Base-by-base conservation (phyloP, 345 rosid species). In the Pugionium dolabratum region DNA sequence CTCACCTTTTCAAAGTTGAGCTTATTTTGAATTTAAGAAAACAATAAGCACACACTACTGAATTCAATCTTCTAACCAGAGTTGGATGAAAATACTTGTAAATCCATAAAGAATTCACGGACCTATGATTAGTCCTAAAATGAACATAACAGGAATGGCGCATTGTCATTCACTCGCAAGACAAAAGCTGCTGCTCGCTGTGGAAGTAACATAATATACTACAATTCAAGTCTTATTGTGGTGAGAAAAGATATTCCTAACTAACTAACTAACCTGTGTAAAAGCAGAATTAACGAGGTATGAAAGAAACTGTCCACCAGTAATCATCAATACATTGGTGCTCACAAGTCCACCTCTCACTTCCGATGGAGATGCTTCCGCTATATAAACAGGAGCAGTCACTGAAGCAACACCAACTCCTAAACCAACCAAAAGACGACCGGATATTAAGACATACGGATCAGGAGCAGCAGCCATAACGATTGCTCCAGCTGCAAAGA, bases 351-450 rank as follows among this genome's bases (percentile, higher is more conserved):
- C 95, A 74, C 99, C 99, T 78, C 99, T 84, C 29, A 90, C 80
- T 88, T 94, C 99, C 3, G 99, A 87, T 1, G 99, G 99, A 5
- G 99, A 81, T 41, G 97, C 95, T 80, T 94, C 99, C 0, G 99
- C 99, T 55, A 94, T 94, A 64, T 94, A 94, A 63, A 94, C 95
- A 5, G 97, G 99, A 8, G 99, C 99, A 49, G 99, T 88, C 10
- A 90, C 95, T 50, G 97, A 94, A 30, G 99, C 97, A 40, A 87
- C 69, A 41, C 99, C 97, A 62, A 94, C 86, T 47, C 95, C 99
- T 48, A 94, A 78, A 43, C 97, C 99, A 66, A 88, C 90, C 30
- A 90, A 78, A 59, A 94, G 73, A 37, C 99, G 83, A 46, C 99
- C 99, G 2, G 67, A 1, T 44, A 94, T 94, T 46, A 94, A 88